Evolutionary conservation across 2,329 filamentous ascomycete species (phyloP).

Genomic region (Fusarium caatingaense): DNA sequence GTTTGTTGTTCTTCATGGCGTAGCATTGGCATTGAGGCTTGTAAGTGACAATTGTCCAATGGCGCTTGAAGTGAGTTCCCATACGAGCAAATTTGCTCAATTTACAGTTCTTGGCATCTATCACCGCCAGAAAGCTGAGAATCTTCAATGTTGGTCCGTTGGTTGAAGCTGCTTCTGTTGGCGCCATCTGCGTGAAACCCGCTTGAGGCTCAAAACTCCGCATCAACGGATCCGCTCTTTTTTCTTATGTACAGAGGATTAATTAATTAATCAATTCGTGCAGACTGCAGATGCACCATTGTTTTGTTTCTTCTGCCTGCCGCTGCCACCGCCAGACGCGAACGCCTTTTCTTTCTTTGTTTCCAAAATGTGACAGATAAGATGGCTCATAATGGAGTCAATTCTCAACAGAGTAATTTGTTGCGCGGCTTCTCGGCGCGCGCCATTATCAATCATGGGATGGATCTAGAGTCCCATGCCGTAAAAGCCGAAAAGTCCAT

Average conservation of each 20-base stretch:
- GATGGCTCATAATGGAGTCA: neutral
- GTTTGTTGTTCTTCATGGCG: neutral
- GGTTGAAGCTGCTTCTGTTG: neutral
- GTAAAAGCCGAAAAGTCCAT: constrained; percentile 24
- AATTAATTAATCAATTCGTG: neutral
- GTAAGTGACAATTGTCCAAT: constrained; percentile 36
- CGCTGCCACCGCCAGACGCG: constrained; percentile 22
- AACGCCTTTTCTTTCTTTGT: constrained; percentile 5
- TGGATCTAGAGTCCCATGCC: constrained; percentile 8
- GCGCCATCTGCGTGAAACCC: constrained; percentile 25
- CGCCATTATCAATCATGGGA: constrained; percentile 11
- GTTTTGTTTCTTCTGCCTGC: neutral
- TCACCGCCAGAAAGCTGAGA: neutral
- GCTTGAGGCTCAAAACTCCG: constrained; percentile 14
- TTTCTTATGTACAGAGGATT: neutral
- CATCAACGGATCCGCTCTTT: constrained; percentile 27
- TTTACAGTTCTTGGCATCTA: constrained; percentile 18
- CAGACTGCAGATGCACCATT: neutral
- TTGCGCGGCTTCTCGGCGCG: constrained; percentile 22
- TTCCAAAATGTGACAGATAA: constrained; percentile 10
- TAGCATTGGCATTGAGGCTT: constrained; percentile 29
- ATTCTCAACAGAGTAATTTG: neutral
- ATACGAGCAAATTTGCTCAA: constrained; percentile 18
- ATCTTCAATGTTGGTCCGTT: neutral
- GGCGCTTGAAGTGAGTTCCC: constrained; percentile 9